Evolutionary conservation across 2,329 filamentous ascomycete species (phyloP), one percentile per base, ranked within the genome.

Genomic region (Hawksworthiomyces lignivorus): DNA sequence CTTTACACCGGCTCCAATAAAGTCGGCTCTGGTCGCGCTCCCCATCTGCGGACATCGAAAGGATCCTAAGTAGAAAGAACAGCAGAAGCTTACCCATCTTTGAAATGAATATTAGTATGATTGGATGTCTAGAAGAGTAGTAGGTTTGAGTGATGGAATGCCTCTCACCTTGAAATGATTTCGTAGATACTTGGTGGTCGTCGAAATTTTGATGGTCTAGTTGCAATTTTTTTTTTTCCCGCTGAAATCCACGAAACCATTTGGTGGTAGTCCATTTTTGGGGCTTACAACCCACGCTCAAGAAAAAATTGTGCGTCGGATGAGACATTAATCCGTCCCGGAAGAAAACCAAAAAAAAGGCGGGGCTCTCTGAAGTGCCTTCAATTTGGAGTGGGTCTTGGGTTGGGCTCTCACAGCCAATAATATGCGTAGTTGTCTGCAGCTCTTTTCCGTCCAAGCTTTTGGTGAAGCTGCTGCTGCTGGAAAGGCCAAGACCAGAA

Each of bases 1-100:
- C n/a, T n/a, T n/a, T 18, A 5, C 6, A n/a, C 38, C 18, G n/a
- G 7, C 19, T 24, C 27, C 19, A 8, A 26, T 10, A n/a, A 15
- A 36, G 22, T 21, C 17, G n/a, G 35, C 22, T 18, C 15, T 18
- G 35, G 18, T 29, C 21, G 28, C 19, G 29, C 12, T 26, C 12
- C n/a, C 24, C 24, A 12, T 31, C 15, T n/a, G 14, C 12, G 15
- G 9, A n/a, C 12, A 31, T 31, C 29, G 29, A n/a, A n/a, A n/a
- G 24, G 8, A 28, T 21, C 15, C 22, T 17, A 19, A 48, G 19
- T 43, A 47, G 49, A 45, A 52, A 46, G 46, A 30, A 45, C 47
- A 47, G 59, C 48, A 46, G 26, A 18, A 54, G 60, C 75, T 78
- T 78, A 80, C 75, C 75, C 75, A 79, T 80, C 75, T 79, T 61